These are phyloP conservation scores for Fusarium graminum DNA, from an alignment of 2,329 filamentous ascomycete species.

Conservation along the genomic window DNA sequence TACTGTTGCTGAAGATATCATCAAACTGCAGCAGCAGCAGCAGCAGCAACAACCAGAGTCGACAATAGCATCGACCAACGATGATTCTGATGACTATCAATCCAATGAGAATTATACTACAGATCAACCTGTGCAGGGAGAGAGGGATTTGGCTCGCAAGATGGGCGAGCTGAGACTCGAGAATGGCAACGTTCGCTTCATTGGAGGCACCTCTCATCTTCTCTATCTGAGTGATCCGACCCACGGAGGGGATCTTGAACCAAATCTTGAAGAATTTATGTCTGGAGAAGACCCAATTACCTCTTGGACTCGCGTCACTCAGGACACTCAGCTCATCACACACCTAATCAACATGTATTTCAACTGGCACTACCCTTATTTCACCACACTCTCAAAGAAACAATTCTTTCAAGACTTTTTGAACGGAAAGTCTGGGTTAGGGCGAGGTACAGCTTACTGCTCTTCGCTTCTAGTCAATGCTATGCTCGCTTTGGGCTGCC, in stretches of 20 bases:
- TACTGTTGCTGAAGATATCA: conserved; percentile 65
- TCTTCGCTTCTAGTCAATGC: conserved; percentile 92
- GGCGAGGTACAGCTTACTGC: conserved; percentile 78
- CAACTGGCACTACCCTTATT: conserved; percentile 97
- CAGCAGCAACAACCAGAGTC: conserved; percentile 53
- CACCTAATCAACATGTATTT: conserved; percentile 99
- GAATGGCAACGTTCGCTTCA: conserved; percentile 89
- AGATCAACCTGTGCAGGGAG: conserved; percentile 65
- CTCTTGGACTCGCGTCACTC: conserved; percentile 89
- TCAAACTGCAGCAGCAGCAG: conserved; percentile 57
- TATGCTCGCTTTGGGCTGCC: conserved; percentile 92
- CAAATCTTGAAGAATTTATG: conserved; percentile 60
- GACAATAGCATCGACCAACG: conserved; percentile 53
- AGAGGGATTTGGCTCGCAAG: conserved; percentile 88
- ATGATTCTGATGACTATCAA: conserved; percentile 58
- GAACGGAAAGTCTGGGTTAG: conserved; percentile 71
- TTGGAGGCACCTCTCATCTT: conserved; percentile 93
- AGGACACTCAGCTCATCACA: conserved; percentile 80
- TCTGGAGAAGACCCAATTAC: conserved; percentile 77
- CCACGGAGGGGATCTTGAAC: conserved; percentile 56
- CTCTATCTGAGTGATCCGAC: conserved; percentile 77
- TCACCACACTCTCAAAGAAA: conserved; percentile 87
- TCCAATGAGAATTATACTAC: conserved; percentile 57
- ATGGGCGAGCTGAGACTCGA: conserved; percentile 92
- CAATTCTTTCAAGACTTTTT: conserved; percentile 90